Percentiles rank a stretch among this genome's conserved stretches.
phyloP scores from a whole-genome alignment of 371 early-diverging fungal genomes.

The Mycotypha africana region DNA sequence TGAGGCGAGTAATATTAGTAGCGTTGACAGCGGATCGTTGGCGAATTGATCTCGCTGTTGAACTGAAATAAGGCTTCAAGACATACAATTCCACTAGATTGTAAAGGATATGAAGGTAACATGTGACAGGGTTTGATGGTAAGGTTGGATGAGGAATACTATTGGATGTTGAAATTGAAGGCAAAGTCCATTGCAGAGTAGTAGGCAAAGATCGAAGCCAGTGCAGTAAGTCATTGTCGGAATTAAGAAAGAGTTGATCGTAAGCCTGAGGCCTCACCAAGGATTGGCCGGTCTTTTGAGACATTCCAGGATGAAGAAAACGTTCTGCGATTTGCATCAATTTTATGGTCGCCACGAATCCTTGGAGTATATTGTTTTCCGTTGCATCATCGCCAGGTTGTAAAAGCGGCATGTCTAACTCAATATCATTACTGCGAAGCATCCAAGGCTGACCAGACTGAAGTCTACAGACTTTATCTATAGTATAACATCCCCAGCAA shows the following conservation, averaged over 20 bases:
- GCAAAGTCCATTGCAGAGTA: slow-evolving; percentile 26
- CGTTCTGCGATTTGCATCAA: slow-evolving; percentile 21
- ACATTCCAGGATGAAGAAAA: slow-evolving; percentile 7
- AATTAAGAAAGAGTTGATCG: slow-evolving; percentile 16
- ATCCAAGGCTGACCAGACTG: slow-evolving; percentile 23
- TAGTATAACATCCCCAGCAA: slow-evolving; percentile 28
- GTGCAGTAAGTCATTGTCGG: slow-evolving; percentile 15
- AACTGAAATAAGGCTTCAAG: slow-evolving; percentile 15
- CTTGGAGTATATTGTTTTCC: slow-evolving; percentile 22
- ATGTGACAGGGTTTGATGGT: slow-evolving; percentile 14
- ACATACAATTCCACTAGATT: slow-evolving; percentile 21
- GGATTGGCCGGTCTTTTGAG: slow-evolving; percentile 5
- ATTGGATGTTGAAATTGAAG: not conserved
- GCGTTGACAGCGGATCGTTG: slow-evolving; percentile 12
- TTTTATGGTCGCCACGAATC: slow-evolving; percentile 21
- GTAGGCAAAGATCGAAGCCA: slow-evolving; percentile 21
- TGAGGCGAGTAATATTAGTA: slow-evolving; percentile 13
- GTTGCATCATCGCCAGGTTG: slow-evolving; percentile 24
- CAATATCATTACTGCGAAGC: slow-evolving; percentile 16
- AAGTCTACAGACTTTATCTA: slow-evolving; percentile 23
- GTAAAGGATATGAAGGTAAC: slow-evolving; percentile 22
- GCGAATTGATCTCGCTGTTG: slow-evolving; percentile 14
- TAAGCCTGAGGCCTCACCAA: slow-evolving; percentile 13
- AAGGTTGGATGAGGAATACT: not conserved
- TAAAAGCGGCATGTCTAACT: slow-evolving; percentile 23